A percentile compares a stretch with the other conserved stretches of the same genome.
These are phyloP conservation scores for Suillus brevipes DNA, from an alignment of 768 basidiomycete genomes.

Conservation along the genomic window DNA sequence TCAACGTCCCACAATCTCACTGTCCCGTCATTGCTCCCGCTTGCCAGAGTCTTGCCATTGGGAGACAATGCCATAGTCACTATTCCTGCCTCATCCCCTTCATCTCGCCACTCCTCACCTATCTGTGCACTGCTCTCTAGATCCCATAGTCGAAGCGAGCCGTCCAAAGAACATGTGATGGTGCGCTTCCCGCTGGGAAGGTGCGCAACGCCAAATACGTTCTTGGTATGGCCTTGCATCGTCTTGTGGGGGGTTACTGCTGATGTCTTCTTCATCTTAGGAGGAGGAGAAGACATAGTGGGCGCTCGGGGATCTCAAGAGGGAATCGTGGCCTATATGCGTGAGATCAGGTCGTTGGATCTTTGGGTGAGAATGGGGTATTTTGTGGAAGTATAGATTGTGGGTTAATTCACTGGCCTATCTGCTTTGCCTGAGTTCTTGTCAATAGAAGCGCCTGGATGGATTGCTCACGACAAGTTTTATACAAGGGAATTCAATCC, in stretches of 20 bases:
- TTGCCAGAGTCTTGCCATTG: background rate
- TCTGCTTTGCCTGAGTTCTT: too few species aligned
- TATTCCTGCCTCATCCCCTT: background rate
- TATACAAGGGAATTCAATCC: too few species aligned
- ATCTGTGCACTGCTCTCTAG: constrained; percentile 25
- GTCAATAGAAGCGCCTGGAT: too few species aligned
- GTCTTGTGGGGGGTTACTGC: background rate
- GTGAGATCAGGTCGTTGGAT: background rate
- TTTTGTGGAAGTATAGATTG: background rate
- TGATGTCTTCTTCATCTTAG: background rate
- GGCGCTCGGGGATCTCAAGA: background rate
- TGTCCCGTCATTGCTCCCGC: too few species aligned
- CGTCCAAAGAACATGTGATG: constrained; percentile 16
- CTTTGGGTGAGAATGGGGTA: background rate
- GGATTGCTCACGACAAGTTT: too few species aligned
- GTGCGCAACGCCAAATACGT: background rate
- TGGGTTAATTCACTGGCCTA: too few species aligned
- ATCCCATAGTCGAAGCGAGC: constrained; percentile 15
- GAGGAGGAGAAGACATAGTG: background rate
- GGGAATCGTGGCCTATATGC: background rate
- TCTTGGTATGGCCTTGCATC: background rate
- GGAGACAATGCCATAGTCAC: background rate
- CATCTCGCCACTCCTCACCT: constrained; percentile 11
- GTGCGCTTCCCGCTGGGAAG: background rate
- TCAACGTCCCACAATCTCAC: background rate